Conservation (phyloP, 495 filamentous ascomycete genomes). For the Aspergillus sclerotioniger region DNA sequence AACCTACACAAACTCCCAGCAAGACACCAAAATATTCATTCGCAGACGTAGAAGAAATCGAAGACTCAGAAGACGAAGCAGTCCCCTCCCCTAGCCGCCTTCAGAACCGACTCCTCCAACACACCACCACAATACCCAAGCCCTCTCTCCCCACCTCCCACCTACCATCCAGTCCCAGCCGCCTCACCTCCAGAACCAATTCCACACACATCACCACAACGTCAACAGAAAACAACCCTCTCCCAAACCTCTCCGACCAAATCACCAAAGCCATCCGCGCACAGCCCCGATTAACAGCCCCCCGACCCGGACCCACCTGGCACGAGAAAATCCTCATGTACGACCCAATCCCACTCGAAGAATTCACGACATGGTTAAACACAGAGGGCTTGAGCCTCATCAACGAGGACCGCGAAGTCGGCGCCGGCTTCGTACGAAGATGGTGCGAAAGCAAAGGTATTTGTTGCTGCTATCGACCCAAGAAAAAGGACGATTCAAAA, state of each 20-base stretch:
- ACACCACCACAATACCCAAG: neutral
- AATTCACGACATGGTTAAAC: conserved; percentile 82
- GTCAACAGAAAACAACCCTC: conserved; percentile 8
- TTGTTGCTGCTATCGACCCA: conserved; percentile 54
- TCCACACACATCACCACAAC: conserved; percentile 6
- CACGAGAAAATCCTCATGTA: conserved; percentile 92
- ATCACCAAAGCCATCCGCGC: conserved; percentile 67
- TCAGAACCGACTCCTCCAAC: conserved; percentile 21
- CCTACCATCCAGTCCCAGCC: conserved; percentile 8
- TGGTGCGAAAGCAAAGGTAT: conserved; percentile 87
- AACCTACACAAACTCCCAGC: neutral
- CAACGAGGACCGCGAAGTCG: conserved; percentile 65
- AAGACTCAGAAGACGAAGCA: conserved; percentile 59
- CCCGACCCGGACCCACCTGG: conserved; percentile 56
- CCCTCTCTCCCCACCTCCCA: conserved; percentile 8
- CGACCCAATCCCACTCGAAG: conserved; percentile 87
- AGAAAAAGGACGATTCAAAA: conserved; percentile 21
- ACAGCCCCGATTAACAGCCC: conserved; percentile 30
- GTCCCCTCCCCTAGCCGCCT: conserved; percentile 36
- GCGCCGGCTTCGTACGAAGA: conserved; percentile 58
- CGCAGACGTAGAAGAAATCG: conserved; percentile 56
- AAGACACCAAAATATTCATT: conserved; percentile 20
- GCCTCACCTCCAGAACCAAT: conserved; percentile 2
- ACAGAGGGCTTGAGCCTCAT: conserved; percentile 59
- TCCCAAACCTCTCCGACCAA: conserved; percentile 50